phyloP scores from a whole-genome alignment of 139 green algal genomes.

The Tetratostichococcus sp. region DNA sequence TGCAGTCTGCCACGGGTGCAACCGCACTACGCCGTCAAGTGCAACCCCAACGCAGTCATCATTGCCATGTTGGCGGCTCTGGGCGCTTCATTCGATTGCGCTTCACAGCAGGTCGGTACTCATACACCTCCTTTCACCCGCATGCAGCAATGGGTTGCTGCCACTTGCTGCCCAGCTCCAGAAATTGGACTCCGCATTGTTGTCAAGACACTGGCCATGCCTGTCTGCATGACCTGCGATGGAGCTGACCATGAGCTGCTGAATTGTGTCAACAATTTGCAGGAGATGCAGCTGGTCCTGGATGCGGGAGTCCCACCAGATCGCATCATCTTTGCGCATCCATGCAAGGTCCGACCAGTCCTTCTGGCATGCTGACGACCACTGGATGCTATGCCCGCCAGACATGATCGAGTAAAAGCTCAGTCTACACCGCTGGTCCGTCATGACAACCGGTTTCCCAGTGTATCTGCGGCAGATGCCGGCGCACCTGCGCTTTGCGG shows the following conservation, averaged over 20 bases:
- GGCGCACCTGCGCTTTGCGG: slow-evolving; percentile 31
- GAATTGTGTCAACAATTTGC: too few relatives aligned
- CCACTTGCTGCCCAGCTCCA: too few relatives aligned
- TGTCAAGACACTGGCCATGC: too few relatives aligned
- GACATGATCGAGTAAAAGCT: too few relatives aligned
- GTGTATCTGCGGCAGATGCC: slow-evolving; percentile 3
- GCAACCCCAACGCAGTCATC: slow-evolving; percentile 72
- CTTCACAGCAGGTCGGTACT: slow-evolving; percentile 32
- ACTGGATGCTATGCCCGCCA: background rate
- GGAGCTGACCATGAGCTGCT: too few relatives aligned
- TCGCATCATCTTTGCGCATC: slow-evolving; percentile 83
- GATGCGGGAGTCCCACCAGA: slow-evolving; percentile 54
- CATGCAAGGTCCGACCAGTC: slow-evolving; percentile 72
- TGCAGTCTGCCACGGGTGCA: background rate
- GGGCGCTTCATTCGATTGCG: slow-evolving; percentile 84
- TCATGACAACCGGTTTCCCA: too few relatives aligned
- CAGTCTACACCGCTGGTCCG: too few relatives aligned
- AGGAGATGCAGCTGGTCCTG: slow-evolving; percentile 70
- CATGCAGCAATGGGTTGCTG: too few relatives aligned
- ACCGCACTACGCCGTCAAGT: slow-evolving; percentile 72
- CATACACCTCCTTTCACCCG: too few relatives aligned
- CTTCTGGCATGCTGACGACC: slow-evolving; percentile 31
- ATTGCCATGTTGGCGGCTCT: slow-evolving; percentile 64
- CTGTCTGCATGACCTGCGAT: too few relatives aligned
- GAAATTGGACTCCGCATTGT: too few relatives aligned